Percentiles rank a stretch among this genome's conserved stretches.
phyloP scores from a whole-genome alignment of 768 basidiomycete species.

The Russula vinacea region DNA sequence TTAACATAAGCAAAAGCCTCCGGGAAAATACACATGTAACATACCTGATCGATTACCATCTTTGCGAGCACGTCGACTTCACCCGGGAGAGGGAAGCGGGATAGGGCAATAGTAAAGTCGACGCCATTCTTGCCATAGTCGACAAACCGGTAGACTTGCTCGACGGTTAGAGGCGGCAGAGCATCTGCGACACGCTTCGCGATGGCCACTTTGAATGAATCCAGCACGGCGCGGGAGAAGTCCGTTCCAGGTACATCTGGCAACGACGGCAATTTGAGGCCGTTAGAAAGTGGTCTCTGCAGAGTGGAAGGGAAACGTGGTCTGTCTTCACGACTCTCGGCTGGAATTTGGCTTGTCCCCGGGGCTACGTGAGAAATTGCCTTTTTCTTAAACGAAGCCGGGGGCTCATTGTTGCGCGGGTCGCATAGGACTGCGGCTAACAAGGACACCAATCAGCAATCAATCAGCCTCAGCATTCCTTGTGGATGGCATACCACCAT shows the following conservation, averaged over 20 bases:
- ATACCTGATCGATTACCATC: slow-evolving; percentile 68
- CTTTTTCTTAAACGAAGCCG: too few species aligned
- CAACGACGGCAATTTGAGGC: slow-evolving; percentile 37
- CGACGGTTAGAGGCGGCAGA: slow-evolving; percentile 60
- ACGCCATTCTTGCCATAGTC: slow-evolving; percentile 92
- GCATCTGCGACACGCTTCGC: slow-evolving; percentile 67
- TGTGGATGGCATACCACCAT: slow-evolving; percentile 13
- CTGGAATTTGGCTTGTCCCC: too few species aligned
- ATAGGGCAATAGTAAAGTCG: slow-evolving; percentile 90
- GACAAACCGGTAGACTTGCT: slow-evolving; percentile 79
- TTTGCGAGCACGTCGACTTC: slow-evolving; percentile 77
- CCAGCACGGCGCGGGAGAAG: slow-evolving; percentile 63
- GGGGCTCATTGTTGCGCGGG: too few species aligned
- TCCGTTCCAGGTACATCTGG: slow-evolving; percentile 50
- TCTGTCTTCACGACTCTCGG: too few species aligned
- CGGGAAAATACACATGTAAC: not conserved
- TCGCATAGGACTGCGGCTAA: too few species aligned
- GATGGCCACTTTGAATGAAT: slow-evolving; percentile 78
- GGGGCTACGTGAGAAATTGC: too few species aligned
- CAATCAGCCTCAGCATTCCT: too few species aligned
- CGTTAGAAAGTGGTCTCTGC: too few species aligned
- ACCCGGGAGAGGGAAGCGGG: slow-evolving; percentile 86
- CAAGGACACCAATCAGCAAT: too few species aligned
- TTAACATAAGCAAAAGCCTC: too few species aligned
- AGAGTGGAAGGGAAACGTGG: too few species aligned